These are phyloP conservation scores for Monsonia emarginata DNA, from an alignment of 441 rosid genomes.

Conservation along the genomic window DNA sequence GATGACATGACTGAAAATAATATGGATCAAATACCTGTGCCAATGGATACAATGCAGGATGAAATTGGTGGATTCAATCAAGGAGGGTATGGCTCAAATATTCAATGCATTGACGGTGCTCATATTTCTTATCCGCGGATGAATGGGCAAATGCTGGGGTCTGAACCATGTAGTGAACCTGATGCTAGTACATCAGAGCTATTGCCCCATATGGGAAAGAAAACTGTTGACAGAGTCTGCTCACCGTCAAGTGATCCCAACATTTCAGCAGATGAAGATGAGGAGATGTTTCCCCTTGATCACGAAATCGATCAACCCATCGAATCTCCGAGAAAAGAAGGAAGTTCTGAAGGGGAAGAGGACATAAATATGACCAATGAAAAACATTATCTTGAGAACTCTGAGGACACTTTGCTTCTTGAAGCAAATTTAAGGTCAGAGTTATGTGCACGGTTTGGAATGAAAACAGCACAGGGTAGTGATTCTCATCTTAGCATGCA, in stretches of 20 bases:
- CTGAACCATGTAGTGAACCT: constrained; percentile 76
- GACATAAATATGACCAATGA: constrained; percentile 15
- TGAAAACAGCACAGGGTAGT: constrained; percentile 35
- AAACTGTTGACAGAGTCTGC: constrained; percentile 33
- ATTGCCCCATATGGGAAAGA: constrained; percentile 40
- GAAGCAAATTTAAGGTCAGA: constrained; percentile 82
- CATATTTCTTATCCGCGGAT: constrained; percentile 27
- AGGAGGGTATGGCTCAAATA: constrained; percentile 26
- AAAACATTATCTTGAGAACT: constrained; percentile 21
- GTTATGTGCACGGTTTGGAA: constrained; percentile 58
- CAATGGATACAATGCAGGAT: constrained; percentile 33
- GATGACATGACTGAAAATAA: constrained; percentile 29
- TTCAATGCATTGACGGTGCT: constrained; percentile 24
- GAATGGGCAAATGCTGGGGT: constrained; percentile 52
- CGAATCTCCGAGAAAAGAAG: constrained; percentile 27
- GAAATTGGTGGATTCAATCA: constrained; percentile 28
- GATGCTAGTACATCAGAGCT: constrained; percentile 86
- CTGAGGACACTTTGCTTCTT: constrained; percentile 49
- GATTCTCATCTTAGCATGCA: constrained; percentile 28
- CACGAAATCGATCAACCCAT: constrained; percentile 31
- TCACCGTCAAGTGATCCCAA: constrained; percentile 48
- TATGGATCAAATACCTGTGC: constrained; percentile 33
- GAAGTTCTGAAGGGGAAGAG: constrained; percentile 24
- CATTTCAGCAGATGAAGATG: constrained; percentile 55
- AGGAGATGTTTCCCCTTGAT: constrained; percentile 39